These are phyloP conservation scores for Phytophthora nicotianae DNA, from an alignment of 352 stramenopile species.

Conservation along the genomic window DNA sequence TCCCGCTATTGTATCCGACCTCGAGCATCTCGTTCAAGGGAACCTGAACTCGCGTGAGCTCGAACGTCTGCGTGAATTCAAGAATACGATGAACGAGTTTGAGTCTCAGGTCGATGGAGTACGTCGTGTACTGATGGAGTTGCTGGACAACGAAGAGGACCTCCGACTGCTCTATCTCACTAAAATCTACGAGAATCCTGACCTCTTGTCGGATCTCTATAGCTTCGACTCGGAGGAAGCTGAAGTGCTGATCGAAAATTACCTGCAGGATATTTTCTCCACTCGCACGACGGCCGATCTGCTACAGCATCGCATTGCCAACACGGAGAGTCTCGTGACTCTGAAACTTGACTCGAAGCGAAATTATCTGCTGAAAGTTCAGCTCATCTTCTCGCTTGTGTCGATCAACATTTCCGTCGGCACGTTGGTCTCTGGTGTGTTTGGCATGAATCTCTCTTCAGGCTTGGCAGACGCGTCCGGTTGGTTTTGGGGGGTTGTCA, in stretches of 20 bases:
- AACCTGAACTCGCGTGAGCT: slow-evolving; percentile 56
- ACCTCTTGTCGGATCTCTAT: slow-evolving; percentile 55
- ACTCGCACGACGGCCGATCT: slow-evolving; percentile 71
- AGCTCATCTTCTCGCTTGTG: slow-evolving; percentile 77
- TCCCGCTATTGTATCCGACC: slow-evolving; percentile 45
- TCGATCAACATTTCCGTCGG: slow-evolving; percentile 65
- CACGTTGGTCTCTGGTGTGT: slow-evolving; percentile 69
- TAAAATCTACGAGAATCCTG: slow-evolving; percentile 65
- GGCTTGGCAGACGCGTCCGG: slow-evolving; percentile 42
- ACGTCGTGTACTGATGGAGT: slow-evolving; percentile 63
- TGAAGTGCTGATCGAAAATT: slow-evolving; percentile 80
- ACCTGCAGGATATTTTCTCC: slow-evolving; percentile 83
- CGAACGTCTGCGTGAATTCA: slow-evolving; percentile 67
- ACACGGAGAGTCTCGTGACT: slow-evolving; percentile 82
- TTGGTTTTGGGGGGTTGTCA: slow-evolving; percentile 70
- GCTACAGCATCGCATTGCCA: slow-evolving; percentile 76
- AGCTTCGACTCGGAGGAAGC: slow-evolving; percentile 78
- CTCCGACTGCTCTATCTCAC: slow-evolving; percentile 68
- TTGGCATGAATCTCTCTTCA: slow-evolving; percentile 77
- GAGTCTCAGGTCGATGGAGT: slow-evolving; percentile 70
- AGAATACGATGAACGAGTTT: slow-evolving; percentile 77
- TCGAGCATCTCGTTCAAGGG: slow-evolving; percentile 58
- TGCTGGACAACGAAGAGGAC: slow-evolving; percentile 74
- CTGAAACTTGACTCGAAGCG: slow-evolving; percentile 79
- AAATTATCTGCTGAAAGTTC: slow-evolving; percentile 78